A percentile compares a stretch with the other conserved stretches of the same genome.
Conservation (phyloP, 768 basidiomycete genomes). For the Boletus fagicola region DNA sequence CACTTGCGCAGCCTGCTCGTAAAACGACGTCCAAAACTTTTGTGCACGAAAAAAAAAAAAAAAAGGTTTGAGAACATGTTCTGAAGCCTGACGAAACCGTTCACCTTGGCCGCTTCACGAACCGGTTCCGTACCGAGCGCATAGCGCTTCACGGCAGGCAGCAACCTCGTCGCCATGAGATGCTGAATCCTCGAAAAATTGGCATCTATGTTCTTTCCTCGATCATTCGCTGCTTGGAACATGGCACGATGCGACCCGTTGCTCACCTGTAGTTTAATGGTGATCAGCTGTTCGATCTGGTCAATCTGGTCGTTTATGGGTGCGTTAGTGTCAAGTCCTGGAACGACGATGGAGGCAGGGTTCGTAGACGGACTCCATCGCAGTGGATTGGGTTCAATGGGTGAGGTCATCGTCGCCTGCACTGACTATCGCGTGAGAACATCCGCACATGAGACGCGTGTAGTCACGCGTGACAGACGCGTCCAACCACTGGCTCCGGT, state of each 20-base stretch:
- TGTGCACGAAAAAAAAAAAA: neutral
- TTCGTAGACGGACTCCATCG: slow-evolving; percentile 68
- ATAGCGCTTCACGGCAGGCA: slow-evolving; percentile 90
- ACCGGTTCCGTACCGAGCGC: slow-evolving; percentile 85
- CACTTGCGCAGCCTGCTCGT: slow-evolving; percentile 89
- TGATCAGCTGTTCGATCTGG: slow-evolving; percentile 94
- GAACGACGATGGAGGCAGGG: slow-evolving; percentile 61
- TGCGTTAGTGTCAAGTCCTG: slow-evolving; percentile 69
- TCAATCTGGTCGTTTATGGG: slow-evolving; percentile 82
- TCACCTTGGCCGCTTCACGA: slow-evolving; percentile 84
- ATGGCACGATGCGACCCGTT: neutral
- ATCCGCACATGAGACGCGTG: slow-evolving; percentile 8
- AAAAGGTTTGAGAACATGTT: neutral
- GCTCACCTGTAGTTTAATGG: slow-evolving; percentile 80
- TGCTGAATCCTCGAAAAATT: slow-evolving; percentile 91
- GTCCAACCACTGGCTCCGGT: neutral
- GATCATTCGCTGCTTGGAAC: slow-evolving; percentile 15
- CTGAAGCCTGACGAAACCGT: slow-evolving; percentile 19
- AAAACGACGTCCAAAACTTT: slow-evolving; percentile 97
- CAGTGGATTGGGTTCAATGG: slow-evolving; percentile 58
- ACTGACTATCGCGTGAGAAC: neutral
- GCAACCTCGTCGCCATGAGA: slow-evolving; percentile 70
- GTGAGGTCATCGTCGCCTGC: slow-evolving; percentile 29
- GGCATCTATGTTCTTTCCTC: slow-evolving; percentile 78
- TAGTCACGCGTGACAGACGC: slow-evolving; percentile 28